Percentiles rank a stretch among this genome's conserved stretches.
Evolutionary conservation across 139 green algal genomes (phyloP).

Genomic region (Micractinium sp.): DNA sequence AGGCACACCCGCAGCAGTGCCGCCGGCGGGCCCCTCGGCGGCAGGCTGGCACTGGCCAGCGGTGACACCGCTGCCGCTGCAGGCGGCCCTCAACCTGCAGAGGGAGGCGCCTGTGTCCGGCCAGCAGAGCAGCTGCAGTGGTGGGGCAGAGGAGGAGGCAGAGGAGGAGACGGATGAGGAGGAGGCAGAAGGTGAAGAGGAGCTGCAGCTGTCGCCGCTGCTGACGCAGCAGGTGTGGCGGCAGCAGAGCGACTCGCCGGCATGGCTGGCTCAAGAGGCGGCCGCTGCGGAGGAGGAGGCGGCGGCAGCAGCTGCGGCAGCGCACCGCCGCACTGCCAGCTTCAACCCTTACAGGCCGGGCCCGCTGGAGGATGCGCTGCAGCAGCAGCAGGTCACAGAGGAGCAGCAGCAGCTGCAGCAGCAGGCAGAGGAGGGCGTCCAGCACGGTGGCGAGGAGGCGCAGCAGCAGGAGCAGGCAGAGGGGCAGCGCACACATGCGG

Average conservation of each 20-base stretch:
- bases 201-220: not conserved
- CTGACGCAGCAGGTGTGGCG: not conserved
- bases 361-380: constrained; percentile 10
- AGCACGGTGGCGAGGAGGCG: too few species aligned
- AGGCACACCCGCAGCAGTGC: not conserved
- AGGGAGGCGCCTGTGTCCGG: too few species aligned
- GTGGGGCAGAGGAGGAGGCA: not conserved
- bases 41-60: not conserved
- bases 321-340: not conserved
- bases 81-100: too few species aligned
- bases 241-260: constrained; percentile 1
- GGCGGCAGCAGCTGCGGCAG: not conserved
- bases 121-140: not conserved
- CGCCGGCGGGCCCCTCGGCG: not conserved
- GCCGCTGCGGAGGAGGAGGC: not conserved
- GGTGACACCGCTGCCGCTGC: too few species aligned
- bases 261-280: not conserved
- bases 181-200: not conserved
- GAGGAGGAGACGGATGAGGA: not conserved
- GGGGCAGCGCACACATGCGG: not conserved
- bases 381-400: not conserved
- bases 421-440: not conserved
- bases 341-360: not conserved
- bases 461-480: not conserved
- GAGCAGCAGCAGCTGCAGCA: not conserved